Conservation (phyloP, 1,284 basidiomycete genomes). For the Malassezia pachydermatis region DNA sequence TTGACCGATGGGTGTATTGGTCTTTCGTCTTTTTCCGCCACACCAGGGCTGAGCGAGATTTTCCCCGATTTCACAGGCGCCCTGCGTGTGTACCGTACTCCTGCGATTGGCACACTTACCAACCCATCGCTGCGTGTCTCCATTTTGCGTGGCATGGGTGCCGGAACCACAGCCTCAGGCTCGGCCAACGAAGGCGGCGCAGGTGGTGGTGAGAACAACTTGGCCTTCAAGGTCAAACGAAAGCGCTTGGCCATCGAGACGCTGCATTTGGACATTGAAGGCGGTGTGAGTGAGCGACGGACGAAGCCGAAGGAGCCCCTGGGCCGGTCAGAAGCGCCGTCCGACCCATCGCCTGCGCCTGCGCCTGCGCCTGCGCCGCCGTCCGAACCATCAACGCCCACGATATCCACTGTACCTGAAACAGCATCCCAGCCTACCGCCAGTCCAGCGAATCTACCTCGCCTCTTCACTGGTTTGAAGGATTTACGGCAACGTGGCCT, state of each 20-base stretch:
- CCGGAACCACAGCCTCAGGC: constrained; percentile 16
- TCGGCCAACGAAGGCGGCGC: constrained; percentile 52
- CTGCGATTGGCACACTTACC: constrained; percentile 29
- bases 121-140: constrained; percentile 30
- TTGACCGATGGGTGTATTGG: constrained; percentile 27
- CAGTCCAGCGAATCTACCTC: background rate
- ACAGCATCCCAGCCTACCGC: background rate
- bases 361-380: background rate
- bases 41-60: constrained; percentile 21
- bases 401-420: too few relatives aligned
- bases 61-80: constrained; percentile 35
- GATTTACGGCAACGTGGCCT: constrained; percentile 15
- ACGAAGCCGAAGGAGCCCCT: constrained; percentile 20
- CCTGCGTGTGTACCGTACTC: constrained; percentile 31
- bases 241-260: constrained; percentile 82
- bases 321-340: background rate
- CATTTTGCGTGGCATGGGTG: constrained; percentile 37
- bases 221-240: constrained; percentile 84
- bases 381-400: too few relatives aligned
- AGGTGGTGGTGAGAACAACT: constrained; percentile 64
- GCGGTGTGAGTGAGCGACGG: constrained; percentile 68
- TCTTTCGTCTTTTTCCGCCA: constrained; percentile 28
- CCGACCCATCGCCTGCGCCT: background rate
- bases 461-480: constrained; percentile 5
- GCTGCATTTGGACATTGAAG: constrained; percentile 81